Percentiles rank a stretch among this genome's conserved stretches.
Evolutionary conservation across 140 eudicot genomes (phyloP).

Genomic region (Oenanthe javanica): DNA sequence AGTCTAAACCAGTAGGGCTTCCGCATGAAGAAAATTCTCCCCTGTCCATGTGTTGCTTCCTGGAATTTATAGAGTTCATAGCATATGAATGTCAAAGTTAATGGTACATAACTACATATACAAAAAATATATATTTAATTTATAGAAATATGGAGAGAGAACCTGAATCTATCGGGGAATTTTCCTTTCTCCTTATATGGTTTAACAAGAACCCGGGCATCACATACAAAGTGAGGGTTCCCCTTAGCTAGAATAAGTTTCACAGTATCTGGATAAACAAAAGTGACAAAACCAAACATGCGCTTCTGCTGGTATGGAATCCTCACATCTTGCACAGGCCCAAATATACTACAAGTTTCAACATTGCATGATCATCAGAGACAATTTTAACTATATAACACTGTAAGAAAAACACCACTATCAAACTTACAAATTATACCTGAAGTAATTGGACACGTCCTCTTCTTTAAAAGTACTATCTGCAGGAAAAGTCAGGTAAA

Average conservation of each 20-base stretch:
- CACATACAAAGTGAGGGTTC: slow-evolving; percentile 92
- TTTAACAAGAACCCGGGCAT: slow-evolving; percentile 92
- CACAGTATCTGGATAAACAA: slow-evolving; percentile 80
- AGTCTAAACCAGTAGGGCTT: slow-evolving; percentile 54
- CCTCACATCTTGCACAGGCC: slow-evolving; percentile 98
- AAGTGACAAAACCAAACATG: slow-evolving; percentile 94
- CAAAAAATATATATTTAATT: background rate
- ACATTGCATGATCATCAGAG: background rate
- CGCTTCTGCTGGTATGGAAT: slow-evolving; percentile 95
- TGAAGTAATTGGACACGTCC: slow-evolving; percentile 73
- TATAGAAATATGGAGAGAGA: background rate
- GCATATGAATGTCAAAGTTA: background rate
- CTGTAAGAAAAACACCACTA: background rate
- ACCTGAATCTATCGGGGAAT: slow-evolving; percentile 65
- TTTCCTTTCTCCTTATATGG: slow-evolving; percentile 98
- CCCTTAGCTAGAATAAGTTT: slow-evolving; percentile 86
- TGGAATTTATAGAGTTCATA: slow-evolving; percentile 12
- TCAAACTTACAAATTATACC: slow-evolving; percentile 23
- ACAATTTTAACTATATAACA: background rate
- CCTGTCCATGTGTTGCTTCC: slow-evolving; percentile 66
- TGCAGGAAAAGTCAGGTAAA: slow-evolving; percentile 80
- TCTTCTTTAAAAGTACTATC: slow-evolving; percentile 72
- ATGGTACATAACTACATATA: background rate
- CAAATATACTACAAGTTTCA: slow-evolving; percentile 35
- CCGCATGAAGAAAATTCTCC: slow-evolving; percentile 36